These are phyloP conservation scores for Sporothrix sp. DNA, from an alignment of 2,329 filamentous ascomycete species.

Conservation along the genomic window DNA sequence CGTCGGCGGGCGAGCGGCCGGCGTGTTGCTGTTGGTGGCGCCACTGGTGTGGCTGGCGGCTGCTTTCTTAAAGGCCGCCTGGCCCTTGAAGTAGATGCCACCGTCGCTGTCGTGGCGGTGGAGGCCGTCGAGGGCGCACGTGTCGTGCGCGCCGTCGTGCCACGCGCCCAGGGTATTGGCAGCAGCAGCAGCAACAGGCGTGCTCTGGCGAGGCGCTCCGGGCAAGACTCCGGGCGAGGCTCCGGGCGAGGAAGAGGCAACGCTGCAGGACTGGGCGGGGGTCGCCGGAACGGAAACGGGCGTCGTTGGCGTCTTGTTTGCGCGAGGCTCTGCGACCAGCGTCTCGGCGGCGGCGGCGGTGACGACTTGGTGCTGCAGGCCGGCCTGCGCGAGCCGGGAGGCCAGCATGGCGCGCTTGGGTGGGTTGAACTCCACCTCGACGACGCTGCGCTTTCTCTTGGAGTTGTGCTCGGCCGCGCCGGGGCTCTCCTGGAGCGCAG, in stretches of 20 bases:
- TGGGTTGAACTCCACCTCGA: background rate
- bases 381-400: background rate
- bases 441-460: background rate
- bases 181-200: no score
- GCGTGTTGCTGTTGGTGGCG: no score
- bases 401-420: background rate
- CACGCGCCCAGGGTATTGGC: no score
- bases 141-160: slow-evolving; percentile 3
- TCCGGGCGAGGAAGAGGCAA: no score
- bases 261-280: no score
- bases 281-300: no score
- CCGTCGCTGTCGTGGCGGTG: slow-evolving; percentile 6
- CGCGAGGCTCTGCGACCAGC: background rate
- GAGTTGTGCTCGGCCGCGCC: background rate
- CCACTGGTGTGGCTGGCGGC: no score
- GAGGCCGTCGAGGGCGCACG: background rate
- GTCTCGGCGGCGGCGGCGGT: background rate
- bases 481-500: background rate
- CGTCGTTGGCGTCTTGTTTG: background rate
- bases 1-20: no score
- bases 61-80: no score
- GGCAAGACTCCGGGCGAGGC: no score
- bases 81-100: slow-evolving; percentile 10
- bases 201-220: no score
- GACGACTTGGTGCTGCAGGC: background rate